Evolutionary conservation across 306 rosid genomes (phyloP).

Genomic region (Sphenostylis stenocarpa): DNA sequence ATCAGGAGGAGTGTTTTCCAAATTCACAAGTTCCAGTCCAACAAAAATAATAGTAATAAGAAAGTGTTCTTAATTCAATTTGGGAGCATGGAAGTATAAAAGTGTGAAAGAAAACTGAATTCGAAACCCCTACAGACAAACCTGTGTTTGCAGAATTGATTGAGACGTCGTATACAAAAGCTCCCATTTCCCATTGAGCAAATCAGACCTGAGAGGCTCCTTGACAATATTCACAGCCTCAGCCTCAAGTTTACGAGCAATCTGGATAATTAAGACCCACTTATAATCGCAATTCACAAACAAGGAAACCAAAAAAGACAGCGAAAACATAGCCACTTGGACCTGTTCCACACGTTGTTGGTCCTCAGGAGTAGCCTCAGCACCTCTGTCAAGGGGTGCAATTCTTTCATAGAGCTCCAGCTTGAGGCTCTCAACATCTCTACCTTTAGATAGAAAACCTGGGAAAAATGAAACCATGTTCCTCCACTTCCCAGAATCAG

Average conservation of each 20-base stretch:
- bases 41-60: no score
- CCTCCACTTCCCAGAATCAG: constrained; percentile 41
- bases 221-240: constrained; percentile 56
- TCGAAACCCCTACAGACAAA: constrained; percentile 22
- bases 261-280: constrained; percentile 39
- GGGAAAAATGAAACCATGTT: constrained; percentile 41
- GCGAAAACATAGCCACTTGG: background rate
- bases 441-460: constrained; percentile 30
- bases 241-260: constrained; percentile 79
- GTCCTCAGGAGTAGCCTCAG: constrained; percentile 37
- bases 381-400: constrained; percentile 45
- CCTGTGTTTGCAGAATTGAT: constrained; percentile 76
- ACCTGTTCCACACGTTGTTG: constrained; percentile 51
- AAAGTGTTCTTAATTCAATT: no score
- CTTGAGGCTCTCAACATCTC: constrained; percentile 47
- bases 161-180: constrained; percentile 82
- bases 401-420: constrained; percentile 35
- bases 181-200: constrained; percentile 95
- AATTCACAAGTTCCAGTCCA: no score
- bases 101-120: background rate
- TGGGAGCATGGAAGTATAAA: background rate
- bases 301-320: background rate
- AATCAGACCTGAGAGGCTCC: constrained; percentile 78
- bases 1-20: no score
- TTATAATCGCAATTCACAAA: background rate